Conservation (phyloP, 441 rosid genomes). For the Adansonia madagascariensis region DNA sequence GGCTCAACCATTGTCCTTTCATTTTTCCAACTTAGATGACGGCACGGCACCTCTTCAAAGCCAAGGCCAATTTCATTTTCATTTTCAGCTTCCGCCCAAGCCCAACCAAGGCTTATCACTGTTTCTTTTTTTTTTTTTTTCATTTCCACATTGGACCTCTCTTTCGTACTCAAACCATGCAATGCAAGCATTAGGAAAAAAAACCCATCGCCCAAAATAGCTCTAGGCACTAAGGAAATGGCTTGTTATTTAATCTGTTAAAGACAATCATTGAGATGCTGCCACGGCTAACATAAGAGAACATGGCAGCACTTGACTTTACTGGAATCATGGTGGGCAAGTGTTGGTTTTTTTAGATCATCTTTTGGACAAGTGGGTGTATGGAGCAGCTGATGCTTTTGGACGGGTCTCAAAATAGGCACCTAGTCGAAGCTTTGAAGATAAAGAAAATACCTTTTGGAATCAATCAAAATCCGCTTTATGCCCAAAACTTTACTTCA, state of each 20-base stretch:
- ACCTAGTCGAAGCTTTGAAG: background rate
- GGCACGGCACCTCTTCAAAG: background rate
- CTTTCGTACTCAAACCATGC: background rate
- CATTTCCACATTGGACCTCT: background rate
- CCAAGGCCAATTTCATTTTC: background rate
- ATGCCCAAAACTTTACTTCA: constrained; percentile 26
- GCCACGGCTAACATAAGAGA: too few relatives aligned
- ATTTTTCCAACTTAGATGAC: too few relatives aligned
- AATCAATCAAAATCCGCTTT: constrained; percentile 34
- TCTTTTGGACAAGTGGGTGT: constrained; percentile 20
- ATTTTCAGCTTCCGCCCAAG: background rate
- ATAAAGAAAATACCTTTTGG: constrained; percentile 28
- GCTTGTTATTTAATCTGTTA: too few relatives aligned
- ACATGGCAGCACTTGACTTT: too few relatives aligned
- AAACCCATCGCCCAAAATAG: too few relatives aligned
- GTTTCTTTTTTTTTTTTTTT: background rate
- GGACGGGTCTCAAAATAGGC: background rate
- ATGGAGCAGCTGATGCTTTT: background rate
- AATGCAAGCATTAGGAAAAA: background rate
- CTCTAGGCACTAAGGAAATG: too few relatives aligned
- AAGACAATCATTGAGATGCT: too few relatives aligned
- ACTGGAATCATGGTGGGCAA: background rate
- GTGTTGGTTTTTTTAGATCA: background rate
- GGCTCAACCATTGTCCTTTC: too few relatives aligned
- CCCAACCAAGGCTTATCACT: background rate